These are phyloP conservation scores for Gossypium australe DNA, from an alignment of 345 rosid species.

Conservation along the genomic window DNA sequence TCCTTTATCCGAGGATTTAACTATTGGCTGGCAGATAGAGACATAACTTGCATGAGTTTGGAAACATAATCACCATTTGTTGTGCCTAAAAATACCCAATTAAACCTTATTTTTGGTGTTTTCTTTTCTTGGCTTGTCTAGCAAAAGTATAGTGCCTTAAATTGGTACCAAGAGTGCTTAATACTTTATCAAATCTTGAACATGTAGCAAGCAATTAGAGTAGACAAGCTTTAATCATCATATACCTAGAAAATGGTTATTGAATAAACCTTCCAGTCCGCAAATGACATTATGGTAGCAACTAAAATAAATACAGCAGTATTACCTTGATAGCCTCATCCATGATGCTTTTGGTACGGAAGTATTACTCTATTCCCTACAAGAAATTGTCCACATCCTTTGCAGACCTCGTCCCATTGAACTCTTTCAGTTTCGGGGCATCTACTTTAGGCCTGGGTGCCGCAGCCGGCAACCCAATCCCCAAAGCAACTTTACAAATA, in stretches of 20 bases:
- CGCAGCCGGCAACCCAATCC: too few species aligned
- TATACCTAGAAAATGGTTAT: neutral
- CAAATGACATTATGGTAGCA: neutral
- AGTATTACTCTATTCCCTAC: too few species aligned
- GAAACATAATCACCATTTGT: neutral
- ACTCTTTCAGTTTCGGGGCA: too few species aligned
- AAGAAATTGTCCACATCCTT: too few species aligned
- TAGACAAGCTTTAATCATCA: neutral
- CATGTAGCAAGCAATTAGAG: neutral
- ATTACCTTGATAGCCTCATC: too few species aligned
- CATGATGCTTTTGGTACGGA: too few species aligned
- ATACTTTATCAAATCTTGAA: neutral
- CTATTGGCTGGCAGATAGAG: too few species aligned
- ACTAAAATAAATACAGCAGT: neutral
- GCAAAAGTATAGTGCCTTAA: neutral
- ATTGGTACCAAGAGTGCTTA: neutral
- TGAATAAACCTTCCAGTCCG: neutral
- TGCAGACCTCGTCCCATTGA: too few species aligned
- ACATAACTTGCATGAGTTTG: neutral
- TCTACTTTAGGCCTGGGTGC: too few species aligned
- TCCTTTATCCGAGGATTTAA: neutral
- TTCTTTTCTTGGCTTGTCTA: neutral
- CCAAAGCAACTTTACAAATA: too few species aligned
- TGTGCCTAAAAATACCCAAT: neutral
- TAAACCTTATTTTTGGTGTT: neutral